phyloP scores from a whole-genome alignment of 805 yeast genomes.

The Starmera amethionina region DNA sequence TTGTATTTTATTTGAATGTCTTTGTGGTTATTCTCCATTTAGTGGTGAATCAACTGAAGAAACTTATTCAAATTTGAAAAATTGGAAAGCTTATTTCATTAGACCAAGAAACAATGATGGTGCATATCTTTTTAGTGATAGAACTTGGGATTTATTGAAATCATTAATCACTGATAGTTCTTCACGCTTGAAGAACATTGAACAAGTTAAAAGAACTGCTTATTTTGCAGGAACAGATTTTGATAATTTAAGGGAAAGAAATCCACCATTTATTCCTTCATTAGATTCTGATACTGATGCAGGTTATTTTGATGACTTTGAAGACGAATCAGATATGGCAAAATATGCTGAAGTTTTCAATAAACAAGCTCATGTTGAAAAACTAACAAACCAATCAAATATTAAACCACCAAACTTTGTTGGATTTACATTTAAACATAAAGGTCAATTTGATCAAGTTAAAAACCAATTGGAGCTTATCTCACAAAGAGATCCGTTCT shows the following conservation, averaged over 20 bases:
- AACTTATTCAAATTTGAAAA: constrained; percentile 85
- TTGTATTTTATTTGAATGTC: constrained; percentile 91
- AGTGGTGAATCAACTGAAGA: constrained; percentile 91
- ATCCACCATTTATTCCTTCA: constrained; percentile 96
- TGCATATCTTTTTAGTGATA: constrained; percentile 83
- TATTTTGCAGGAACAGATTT: constrained; percentile 84
- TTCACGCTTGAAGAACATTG: constrained; percentile 65
- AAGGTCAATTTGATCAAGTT: constrained; percentile 20
- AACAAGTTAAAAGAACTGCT: constrained; percentile 68
- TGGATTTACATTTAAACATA: constrained; percentile 94
- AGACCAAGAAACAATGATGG: constrained; percentile 92
- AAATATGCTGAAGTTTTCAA: constrained; percentile 96
- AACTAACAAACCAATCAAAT: constrained; percentile 56
- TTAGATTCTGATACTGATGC: constrained; percentile 96
- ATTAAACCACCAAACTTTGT: constrained; percentile 64
- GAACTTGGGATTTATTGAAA: constrained; percentile 87
- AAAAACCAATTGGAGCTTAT: constrained; percentile 17
- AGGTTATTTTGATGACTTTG: constrained; percentile 96
- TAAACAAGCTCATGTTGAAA: constrained; percentile 78
- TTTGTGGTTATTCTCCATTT: constrained; percentile 96
- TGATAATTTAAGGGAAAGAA: constrained; percentile 51
- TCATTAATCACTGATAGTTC: constrained; percentile 74
- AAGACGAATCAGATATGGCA: constrained; percentile 94
- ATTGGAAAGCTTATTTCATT: constrained; percentile 82
- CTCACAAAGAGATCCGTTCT: constrained; percentile 16